Conservation (phyloP, 176 grass and related monocot species). For the Melocanna baccifera region DNA sequence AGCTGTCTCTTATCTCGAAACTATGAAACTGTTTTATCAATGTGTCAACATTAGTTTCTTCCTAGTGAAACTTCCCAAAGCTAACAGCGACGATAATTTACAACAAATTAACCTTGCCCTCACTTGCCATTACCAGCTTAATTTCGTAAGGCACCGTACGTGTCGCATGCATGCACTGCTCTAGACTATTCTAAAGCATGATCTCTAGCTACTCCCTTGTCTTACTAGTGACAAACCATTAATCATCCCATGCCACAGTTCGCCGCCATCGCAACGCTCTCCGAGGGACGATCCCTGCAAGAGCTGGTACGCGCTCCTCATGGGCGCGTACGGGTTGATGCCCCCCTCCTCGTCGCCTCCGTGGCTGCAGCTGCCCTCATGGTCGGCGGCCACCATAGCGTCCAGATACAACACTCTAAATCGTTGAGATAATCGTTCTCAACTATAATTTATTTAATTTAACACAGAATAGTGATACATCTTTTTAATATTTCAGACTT, state of each 20-base stretch:
- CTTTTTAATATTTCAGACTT: no score
- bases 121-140: slow-evolving; percentile 53
- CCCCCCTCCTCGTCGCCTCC: slow-evolving; percentile 21
- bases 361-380: slow-evolving; percentile 42
- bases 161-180: no score
- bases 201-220: slow-evolving; percentile 28
- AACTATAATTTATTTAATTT: no score
- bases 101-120: slow-evolving; percentile 34
- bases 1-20: no score
- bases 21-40: no score
- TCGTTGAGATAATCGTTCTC: no score
- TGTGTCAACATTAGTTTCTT: no score
- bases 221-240: background rate
- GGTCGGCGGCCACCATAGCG: slow-evolving; percentile 13
- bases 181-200: slow-evolving; percentile 2
- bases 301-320: slow-evolving; percentile 54
- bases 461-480: no score
- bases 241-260: slow-evolving; percentile 46
- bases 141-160: slow-evolving; percentile 33
- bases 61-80: slow-evolving; percentile 54
- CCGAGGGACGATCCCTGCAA: slow-evolving; percentile 44
- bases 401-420: no score
- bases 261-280: slow-evolving; percentile 48
- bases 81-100: slow-evolving; percentile 44
- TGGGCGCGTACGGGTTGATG: slow-evolving; percentile 18